These are phyloP conservation scores for Phyllachora maydis DNA, from an alignment of 2,329 filamentous ascomycete genomes.

Conservation along the genomic window DNA sequence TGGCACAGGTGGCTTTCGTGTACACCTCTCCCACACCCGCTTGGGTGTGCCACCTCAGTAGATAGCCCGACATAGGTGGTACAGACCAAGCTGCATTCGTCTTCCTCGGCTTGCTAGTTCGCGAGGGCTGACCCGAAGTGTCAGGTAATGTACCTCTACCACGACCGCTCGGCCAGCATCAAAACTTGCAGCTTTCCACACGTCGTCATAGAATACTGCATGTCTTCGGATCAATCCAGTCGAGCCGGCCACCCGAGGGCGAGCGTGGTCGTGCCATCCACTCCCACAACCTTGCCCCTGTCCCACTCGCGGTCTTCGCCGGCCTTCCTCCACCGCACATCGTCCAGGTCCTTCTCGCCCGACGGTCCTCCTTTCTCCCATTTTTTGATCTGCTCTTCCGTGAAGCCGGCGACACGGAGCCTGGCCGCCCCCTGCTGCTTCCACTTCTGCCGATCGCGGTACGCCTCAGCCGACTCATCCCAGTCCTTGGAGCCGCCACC, in stretches of 20 bases:
- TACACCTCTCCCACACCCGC: too few relatives aligned
- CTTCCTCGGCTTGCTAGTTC: too few relatives aligned
- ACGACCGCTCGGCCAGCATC: too few relatives aligned
- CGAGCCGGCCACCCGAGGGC: neutral
- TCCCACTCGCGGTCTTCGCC: constrained; percentile 47
- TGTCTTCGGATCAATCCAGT: too few relatives aligned
- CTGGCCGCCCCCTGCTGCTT: constrained; percentile 55
- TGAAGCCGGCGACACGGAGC: constrained; percentile 59
- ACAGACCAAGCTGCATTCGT: too few relatives aligned
- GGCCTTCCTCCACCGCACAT: constrained; percentile 51
- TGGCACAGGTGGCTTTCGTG: too few relatives aligned
- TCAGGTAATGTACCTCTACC: too few relatives aligned
- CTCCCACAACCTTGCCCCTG: constrained; percentile 21
- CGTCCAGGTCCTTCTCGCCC: constrained; percentile 38
- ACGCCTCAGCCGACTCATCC: constrained; percentile 60
- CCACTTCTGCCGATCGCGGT: constrained; percentile 64
- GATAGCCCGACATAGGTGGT: too few relatives aligned
- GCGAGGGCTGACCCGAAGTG: too few relatives aligned
- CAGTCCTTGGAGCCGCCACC: constrained; percentile 48
- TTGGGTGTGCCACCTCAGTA: too few relatives aligned
- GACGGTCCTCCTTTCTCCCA: constrained; percentile 45
- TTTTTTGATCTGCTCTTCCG: constrained; percentile 49
- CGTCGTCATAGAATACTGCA: too few relatives aligned
- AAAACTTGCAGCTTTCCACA: too few relatives aligned
- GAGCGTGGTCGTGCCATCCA: neutral